These are phyloP conservation scores for Pyrus hybrid DNA, from an alignment of 331 rosid species.

Conservation along the genomic window DNA sequence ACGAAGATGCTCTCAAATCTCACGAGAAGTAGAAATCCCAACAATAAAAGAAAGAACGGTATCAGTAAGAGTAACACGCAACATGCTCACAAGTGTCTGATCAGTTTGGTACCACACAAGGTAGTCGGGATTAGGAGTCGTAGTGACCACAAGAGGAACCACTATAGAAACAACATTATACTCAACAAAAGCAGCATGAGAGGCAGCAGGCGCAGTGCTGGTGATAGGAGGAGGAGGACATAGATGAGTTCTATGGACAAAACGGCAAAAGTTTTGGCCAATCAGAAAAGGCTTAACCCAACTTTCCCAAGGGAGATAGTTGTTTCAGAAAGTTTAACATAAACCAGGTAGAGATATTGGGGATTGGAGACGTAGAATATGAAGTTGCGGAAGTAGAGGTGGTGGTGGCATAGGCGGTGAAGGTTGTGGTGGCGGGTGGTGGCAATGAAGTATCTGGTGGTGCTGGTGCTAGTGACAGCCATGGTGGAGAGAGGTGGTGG, in stretches of 20 bases:
- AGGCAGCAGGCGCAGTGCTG: neutral
- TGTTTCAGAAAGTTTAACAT: neutral
- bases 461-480: too few species aligned
- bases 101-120: neutral
- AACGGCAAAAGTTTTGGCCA: neutral
- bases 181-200: neutral
- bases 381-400: neutral
- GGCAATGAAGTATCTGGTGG: too few species aligned
- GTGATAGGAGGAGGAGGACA: neutral
- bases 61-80: neutral
- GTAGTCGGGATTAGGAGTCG: neutral
- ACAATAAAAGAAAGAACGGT: neutral
- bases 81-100: neutral
- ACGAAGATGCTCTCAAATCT: neutral
- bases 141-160: neutral
- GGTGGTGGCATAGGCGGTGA: too few species aligned
- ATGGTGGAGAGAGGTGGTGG: too few species aligned
- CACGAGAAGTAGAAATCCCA: neutral
- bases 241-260: neutral
- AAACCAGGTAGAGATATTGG: neutral
- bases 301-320: neutral
- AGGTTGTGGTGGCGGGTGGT: too few species aligned
- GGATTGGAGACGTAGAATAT: neutral
- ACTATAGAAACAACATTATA: too few species aligned
- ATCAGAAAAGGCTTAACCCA: neutral